A percentile compares a stretch with the other conserved stretches of the same genome.
phyloP scores from a whole-genome alignment of 768 basidiomycete genomes.

The Myochromella boudieri region DNA sequence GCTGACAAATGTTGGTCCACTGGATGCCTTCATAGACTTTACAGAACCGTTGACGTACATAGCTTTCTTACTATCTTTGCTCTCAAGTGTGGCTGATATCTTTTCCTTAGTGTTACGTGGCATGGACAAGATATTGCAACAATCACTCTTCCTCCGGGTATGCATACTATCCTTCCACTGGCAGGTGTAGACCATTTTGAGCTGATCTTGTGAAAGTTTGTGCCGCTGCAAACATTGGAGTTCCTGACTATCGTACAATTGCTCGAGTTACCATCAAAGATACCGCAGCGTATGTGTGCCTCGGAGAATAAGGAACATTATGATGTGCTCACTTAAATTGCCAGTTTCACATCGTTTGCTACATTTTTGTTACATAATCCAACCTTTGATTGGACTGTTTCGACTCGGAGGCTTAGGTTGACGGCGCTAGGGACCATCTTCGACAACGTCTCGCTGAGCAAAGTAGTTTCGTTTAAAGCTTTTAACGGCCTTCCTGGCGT shows the following conservation, averaged over 20 bases:
- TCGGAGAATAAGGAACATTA: no score
- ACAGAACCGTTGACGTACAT: constrained; percentile 60
- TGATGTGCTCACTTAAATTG: no score
- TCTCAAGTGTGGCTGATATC: not conserved
- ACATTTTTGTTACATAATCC: constrained; percentile 64
- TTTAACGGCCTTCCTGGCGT: constrained; percentile 73
- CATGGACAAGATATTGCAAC: constrained; percentile 61
- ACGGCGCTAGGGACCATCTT: constrained; percentile 70
- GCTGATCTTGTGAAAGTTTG: constrained; percentile 45
- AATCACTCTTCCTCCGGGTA: constrained; percentile 61
- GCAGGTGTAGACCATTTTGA: not conserved
- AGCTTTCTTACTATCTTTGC: constrained; percentile 16
- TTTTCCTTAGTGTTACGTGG: constrained; percentile 53
- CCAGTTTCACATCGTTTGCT: constrained; percentile 65
- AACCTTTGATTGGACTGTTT: constrained; percentile 69
- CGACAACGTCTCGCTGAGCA: constrained; percentile 60
- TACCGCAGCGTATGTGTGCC: constrained; percentile 39
- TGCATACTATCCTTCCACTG: constrained; percentile 15
- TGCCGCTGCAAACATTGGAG: constrained; percentile 63
- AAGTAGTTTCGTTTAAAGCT: constrained; percentile 63
- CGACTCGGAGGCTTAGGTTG: constrained; percentile 60
- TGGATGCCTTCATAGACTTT: constrained; percentile 71
- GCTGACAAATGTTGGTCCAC: constrained; percentile 60
- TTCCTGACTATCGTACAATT: constrained; percentile 57
- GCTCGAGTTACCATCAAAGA: constrained; percentile 60